These are phyloP conservation scores for Piper betle DNA, from an alignment of 164 flowering plant genomes.

Conservation along the genomic window DNA sequence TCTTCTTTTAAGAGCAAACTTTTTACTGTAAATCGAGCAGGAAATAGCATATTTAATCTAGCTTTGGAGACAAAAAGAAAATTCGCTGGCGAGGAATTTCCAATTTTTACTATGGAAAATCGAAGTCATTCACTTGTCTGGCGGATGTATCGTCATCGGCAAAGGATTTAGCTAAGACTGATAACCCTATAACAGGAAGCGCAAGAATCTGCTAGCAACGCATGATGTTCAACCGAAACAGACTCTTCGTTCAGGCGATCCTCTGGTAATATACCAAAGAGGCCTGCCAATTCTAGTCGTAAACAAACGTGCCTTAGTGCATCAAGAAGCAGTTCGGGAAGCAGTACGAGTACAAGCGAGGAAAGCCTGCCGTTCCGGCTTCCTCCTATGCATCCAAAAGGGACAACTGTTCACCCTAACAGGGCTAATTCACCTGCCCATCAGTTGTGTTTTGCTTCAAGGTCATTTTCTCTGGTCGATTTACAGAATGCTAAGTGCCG, in stretches of 20 bases:
- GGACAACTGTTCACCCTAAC: constrained; percentile 7
- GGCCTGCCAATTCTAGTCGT: constrained; percentile 29
- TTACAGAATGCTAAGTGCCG: constrained; percentile 24
- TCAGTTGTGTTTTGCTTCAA: constrained; percentile 16
- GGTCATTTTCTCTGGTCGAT: constrained; percentile 51
- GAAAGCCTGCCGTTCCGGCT: constrained; percentile 17
- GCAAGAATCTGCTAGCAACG: constrained; percentile 54
- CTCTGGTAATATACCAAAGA: constrained; percentile 57
- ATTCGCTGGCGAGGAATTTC: constrained; percentile 81
- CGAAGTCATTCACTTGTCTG: constrained; percentile 70
- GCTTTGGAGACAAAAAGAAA: no score
- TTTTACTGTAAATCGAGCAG: no score
- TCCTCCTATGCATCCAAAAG: constrained; percentile 52
- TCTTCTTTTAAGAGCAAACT: no score
- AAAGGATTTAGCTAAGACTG: constrained; percentile 65
- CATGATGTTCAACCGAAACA: constrained; percentile 27
- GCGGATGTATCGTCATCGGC: constrained; percentile 33
- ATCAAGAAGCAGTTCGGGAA: constrained; percentile 39
- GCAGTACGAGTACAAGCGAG: constrained; percentile 27
- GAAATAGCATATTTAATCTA: no score
- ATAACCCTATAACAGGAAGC: constrained; percentile 52
- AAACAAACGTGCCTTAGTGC: constrained; percentile 51
- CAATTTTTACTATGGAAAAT: constrained; percentile 68
- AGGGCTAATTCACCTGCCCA: constrained; percentile 10
- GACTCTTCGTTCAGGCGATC: constrained; percentile 17